A percentile compares a stretch with the other conserved stretches of the same genome.
These are phyloP conservation scores for Aspergillus hancockii DNA, from an alignment of 495 filamentous ascomycete genomes.

Conservation along the genomic window DNA sequence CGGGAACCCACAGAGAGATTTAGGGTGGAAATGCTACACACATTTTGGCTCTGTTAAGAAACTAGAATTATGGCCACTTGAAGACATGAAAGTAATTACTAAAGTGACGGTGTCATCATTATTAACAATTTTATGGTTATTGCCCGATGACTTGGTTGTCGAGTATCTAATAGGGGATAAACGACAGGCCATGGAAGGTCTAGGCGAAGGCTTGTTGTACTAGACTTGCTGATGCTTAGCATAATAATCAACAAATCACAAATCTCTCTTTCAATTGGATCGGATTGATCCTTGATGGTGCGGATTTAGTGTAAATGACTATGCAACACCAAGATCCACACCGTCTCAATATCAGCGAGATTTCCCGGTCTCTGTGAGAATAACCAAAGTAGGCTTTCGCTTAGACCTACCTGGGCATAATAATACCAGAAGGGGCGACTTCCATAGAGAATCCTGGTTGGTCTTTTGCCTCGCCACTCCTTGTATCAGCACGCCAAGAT, in stretches of 20 bases:
- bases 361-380: background rate
- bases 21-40: too few relatives aligned
- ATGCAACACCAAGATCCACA: background rate
- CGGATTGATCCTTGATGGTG: background rate
- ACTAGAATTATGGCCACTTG: too few relatives aligned
- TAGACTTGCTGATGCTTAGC: background rate
- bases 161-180: background rate
- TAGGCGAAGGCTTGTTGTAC: background rate
- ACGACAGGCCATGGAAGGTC: background rate
- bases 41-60: too few relatives aligned
- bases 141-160: background rate
- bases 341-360: background rate
- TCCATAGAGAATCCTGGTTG: background rate
- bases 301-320: background rate
- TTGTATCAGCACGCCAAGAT: background rate
- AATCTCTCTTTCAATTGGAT: background rate
- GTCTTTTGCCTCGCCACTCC: background rate
- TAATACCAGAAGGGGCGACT: background rate
- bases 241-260: background rate
- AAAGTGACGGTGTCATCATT: background rate
- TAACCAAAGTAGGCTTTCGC: background rate
- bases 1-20: too few relatives aligned
- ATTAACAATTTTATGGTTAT: conserved; percentile 1
- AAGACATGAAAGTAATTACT: background rate
- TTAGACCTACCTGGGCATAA: background rate